These are phyloP conservation scores for Yamadazyma endophytica DNA, from an alignment of 805 yeast species.

Conservation along the genomic window DNA sequence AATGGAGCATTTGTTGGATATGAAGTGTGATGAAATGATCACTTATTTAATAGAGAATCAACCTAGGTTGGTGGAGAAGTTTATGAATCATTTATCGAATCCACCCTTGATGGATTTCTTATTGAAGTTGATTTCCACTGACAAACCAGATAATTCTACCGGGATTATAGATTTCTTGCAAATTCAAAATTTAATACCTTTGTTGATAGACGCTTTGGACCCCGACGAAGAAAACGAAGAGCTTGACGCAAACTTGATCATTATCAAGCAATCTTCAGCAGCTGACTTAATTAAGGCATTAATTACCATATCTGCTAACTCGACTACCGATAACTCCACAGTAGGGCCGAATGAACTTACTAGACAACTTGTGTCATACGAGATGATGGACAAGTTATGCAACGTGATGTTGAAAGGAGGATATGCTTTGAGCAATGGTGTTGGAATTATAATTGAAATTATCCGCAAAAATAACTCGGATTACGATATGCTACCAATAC, in stretches of 20 bases:
- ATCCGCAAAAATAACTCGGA: slow-evolving; percentile 44
- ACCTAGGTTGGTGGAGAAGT: slow-evolving; percentile 36
- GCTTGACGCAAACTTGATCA: slow-evolving; percentile 15
- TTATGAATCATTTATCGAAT: slow-evolving; percentile 40
- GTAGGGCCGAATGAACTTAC: slow-evolving; percentile 47
- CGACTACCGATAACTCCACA: slow-evolving; percentile 42
- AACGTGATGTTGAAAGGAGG: slow-evolving; percentile 43
- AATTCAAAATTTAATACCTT: slow-evolving; percentile 32
- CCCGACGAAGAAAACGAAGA: slow-evolving; percentile 11
- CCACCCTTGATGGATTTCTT: slow-evolving; percentile 46
- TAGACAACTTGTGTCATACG: slow-evolving; percentile 37
- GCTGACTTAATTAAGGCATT: slow-evolving; percentile 44
- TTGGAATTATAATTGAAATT: slow-evolving; percentile 44
- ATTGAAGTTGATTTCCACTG: slow-evolving; percentile 40
- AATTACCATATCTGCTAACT: slow-evolving; percentile 43
- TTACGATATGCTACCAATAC: slow-evolving; percentile 42
- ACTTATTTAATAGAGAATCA: slow-evolving; percentile 41
- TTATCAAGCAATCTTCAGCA: slow-evolving; percentile 38
- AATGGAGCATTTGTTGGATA: slow-evolving; percentile 58
- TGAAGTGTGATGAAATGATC: slow-evolving; percentile 47
- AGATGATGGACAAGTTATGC: slow-evolving; percentile 32
- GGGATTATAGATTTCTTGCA: slow-evolving; percentile 44
- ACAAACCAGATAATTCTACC: slow-evolving; percentile 43
- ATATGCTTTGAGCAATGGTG: slow-evolving; percentile 44
- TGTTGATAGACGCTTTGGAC: slow-evolving; percentile 32